Base-by-base conservation (phyloP, 768 basidiomycete genomes). In the Calocera cornea region DNA sequence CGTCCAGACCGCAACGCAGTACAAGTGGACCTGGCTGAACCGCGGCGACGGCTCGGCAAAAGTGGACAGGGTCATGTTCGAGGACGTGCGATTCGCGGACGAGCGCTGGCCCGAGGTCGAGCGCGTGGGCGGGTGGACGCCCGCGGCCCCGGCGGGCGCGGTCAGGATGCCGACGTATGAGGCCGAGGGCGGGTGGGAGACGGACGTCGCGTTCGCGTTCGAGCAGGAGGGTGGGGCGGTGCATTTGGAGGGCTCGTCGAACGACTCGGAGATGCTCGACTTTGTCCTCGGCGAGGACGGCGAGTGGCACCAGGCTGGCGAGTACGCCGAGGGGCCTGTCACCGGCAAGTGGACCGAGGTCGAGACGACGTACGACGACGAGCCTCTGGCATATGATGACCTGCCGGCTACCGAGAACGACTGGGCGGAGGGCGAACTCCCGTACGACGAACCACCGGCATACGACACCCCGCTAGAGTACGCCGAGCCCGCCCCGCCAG, bases 21-120 rank as follows among this genome's bases (percentile, higher is more conserved):
- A 60, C 54, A 60, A 60, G 22, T 60, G 54, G 54, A 60, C 54
- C 2, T 60, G 54, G 54, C 54, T 60, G 27, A 60, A 60, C 54
- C 54, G 54, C 54, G 54, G 54, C 31, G 54, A 60, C 27, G 54
- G 54, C 54, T 16, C 27, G 5, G 24, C 54, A 2, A 60, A 60
- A 22, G 54, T 60, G 14, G 54, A 60, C 2, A 2, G 54, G 14
- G 54, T 60, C 27, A 60, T 60, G 54, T 60, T 16, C 31, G 54
- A 60, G 31, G 54, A 60, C 27, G 54, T 60, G 54, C 24, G 54
- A 5, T 60, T 60, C 19, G 54, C 54, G 54, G 54, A 60, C 54
- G 54, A 60, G 54, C 24, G 54, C 14, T 60, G 54, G 54, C 54
- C 54, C 5, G 54, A 60, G 27, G 31, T 12, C 27, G 54, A 60